Evolutionary conservation across 768 basidiomycete species (phyloP), one percentile per base, ranked within the genome.

Genomic region (Psilocybe cubensis): DNA sequence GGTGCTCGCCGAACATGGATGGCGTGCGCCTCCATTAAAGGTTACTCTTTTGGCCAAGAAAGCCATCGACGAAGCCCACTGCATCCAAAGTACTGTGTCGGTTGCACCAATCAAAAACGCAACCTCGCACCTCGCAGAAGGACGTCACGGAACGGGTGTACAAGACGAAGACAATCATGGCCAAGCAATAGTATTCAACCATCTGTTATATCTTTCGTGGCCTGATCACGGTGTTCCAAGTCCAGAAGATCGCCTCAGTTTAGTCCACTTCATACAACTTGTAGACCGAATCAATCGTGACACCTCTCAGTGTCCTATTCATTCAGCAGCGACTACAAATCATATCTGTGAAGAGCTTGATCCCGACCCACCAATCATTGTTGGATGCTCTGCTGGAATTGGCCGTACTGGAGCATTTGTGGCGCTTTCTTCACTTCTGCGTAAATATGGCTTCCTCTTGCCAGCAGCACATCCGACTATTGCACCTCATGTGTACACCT

Each of bases 351-450:
- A 52, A 23, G 61, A 62, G 29, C 60, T 72, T 27, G 82, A 87
- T 62, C 75, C 81, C 12, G 86, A 89, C 60, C 88, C 89, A n/a
- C 92, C 92, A 0, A 81, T 91, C 60, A 82, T 95, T 64, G 81
- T 92, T 27, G 85, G 90, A 59, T 96, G 94, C 67, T 94, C 92
- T 24, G 94, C 94, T 1, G 94, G 94, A 3, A 80, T 95, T 56
- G 94, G 94, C 3, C 82, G 94, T 31, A 94, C 94, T 3, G 94
- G 94, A 17, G 83, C 92, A 5, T 94, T 93, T 72, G 90, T 96
- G 66, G 85, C 90, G 0, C 67, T 94, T 38, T 85, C 85, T 8
- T 94, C 92, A 11, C 75, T 95, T 33, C 77, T 94, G n/a, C 89
- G 92, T 25, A 70, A 77, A 28, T 71, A 83, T 59, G 79, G 76